Percentiles rank a stretch among this genome's conserved stretches.
These are phyloP conservation scores for Kalanchoe fedtschenkoi DNA, from an alignment of 164 flowering plant species.

Conservation along the genomic window DNA sequence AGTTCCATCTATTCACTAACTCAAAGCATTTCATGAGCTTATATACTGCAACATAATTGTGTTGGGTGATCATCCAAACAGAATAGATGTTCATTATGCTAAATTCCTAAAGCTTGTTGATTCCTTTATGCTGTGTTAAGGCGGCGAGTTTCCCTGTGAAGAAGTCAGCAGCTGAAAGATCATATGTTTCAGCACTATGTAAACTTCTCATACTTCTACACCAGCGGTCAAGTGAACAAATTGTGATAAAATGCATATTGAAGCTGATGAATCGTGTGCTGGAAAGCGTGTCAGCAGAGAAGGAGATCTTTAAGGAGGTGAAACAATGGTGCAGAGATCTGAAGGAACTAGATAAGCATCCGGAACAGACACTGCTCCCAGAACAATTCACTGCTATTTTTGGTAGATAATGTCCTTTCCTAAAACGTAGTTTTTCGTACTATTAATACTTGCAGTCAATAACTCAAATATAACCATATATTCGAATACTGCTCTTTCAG, in stretches of 20 bases:
- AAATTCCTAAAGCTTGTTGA: background rate
- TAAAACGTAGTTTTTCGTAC: background rate
- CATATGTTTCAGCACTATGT: slow-evolving; percentile 63
- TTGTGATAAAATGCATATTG: slow-evolving; percentile 57
- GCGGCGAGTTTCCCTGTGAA: slow-evolving; percentile 46
- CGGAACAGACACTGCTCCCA: slow-evolving; percentile 43
- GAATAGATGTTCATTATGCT: background rate
- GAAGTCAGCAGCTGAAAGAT: slow-evolving; percentile 74
- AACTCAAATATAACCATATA: background rate
- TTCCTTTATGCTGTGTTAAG: slow-evolving; percentile 22
- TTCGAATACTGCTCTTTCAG: slow-evolving; percentile 19
- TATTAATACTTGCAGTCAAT: background rate
- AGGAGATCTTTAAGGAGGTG: slow-evolving; percentile 65
- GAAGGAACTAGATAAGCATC: slow-evolving; percentile 38
- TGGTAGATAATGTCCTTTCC: slow-evolving; percentile 30
- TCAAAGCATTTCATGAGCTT: no score
- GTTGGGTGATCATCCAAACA: background rate
- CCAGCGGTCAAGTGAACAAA: slow-evolving; percentile 58
- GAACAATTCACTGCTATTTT: slow-evolving; percentile 43
- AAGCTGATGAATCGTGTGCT: slow-evolving; percentile 37
- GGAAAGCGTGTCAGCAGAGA: slow-evolving; percentile 43
- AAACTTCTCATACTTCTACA: slow-evolving; percentile 47
- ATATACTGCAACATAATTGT: background rate
- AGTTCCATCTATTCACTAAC: background rate
- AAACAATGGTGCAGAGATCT: slow-evolving; percentile 51